phyloP scores from a whole-genome alignment of 2,329 filamentous ascomycete genomes.

The Pyrenophora seminiperda region DNA sequence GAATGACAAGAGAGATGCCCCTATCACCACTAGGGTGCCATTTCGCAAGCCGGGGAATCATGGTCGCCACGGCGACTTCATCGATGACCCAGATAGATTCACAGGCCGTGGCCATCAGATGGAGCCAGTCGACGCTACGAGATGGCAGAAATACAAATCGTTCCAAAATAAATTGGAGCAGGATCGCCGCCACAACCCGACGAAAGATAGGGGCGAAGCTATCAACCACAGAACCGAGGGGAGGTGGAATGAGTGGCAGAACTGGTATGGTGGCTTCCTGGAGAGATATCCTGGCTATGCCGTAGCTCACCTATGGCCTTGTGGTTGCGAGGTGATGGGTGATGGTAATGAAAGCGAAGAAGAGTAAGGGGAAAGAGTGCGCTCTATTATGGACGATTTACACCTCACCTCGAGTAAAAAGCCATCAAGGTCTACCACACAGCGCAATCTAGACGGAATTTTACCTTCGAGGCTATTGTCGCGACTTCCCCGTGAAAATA shows the following conservation, averaged over 20 bases:
- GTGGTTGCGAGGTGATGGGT: conserved; percentile 28
- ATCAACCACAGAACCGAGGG: neutral
- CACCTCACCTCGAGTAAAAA: too few species aligned
- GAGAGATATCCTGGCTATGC: conserved; percentile 27
- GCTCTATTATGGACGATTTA: too few species aligned
- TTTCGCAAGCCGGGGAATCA: conserved; percentile 33
- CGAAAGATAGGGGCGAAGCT: neutral
- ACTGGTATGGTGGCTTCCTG: conserved; percentile 18
- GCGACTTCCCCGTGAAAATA: too few species aligned
- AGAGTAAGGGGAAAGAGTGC: conserved; percentile 10
- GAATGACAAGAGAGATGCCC: neutral
- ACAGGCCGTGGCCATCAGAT: conserved; percentile 30
- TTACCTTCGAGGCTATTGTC: too few species aligned
- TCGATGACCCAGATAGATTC: conserved; percentile 18
- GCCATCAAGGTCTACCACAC: too few species aligned
- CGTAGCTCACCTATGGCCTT: conserved; percentile 28
- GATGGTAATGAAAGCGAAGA: conserved; percentile 21
- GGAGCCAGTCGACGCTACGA: conserved; percentile 15
- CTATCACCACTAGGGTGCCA: neutral
- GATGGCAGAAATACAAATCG: conserved; percentile 3
- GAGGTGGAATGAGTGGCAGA: conserved; percentile 9
- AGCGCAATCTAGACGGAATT: too few species aligned
- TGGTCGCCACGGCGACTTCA: conserved; percentile 25
- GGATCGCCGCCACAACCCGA: neutral
- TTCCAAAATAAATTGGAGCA: neutral